A percentile compares a stretch with the other conserved stretches of the same genome.
Conservation (phyloP, 495 filamentous ascomycete genomes). For the Penicillium odoratum region DNA sequence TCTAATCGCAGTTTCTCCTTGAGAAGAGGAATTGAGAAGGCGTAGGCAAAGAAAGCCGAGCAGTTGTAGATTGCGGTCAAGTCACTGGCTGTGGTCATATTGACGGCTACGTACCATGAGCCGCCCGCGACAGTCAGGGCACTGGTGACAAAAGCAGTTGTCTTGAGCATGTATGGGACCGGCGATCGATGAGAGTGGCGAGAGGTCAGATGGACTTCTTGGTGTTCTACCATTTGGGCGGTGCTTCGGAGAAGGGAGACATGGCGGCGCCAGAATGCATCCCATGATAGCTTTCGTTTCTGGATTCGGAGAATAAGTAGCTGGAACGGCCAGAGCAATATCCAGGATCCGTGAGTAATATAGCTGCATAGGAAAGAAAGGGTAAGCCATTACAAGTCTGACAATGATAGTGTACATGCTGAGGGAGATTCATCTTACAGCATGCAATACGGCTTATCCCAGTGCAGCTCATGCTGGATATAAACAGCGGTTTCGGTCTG, state of each 20-base stretch:
- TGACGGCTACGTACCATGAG: conserved; percentile 95
- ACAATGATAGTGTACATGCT: not conserved
- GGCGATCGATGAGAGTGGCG: conserved; percentile 55
- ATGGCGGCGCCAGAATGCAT: conserved; percentile 85
- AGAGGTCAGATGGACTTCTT: conserved; percentile 57
- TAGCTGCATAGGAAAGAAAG: conserved; percentile 52
- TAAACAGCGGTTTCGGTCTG: conserved; percentile 96
- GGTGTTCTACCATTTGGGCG: conserved; percentile 80
- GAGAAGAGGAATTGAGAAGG: conserved; percentile 85
- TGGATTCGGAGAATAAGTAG: conserved; percentile 75
- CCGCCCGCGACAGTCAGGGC: conserved; percentile 86
- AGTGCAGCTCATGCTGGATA: conserved; percentile 82
- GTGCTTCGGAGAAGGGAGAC: conserved; percentile 71
- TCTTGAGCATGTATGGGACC: conserved; percentile 70
- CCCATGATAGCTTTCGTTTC: conserved; percentile 72
- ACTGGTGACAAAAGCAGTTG: conserved; percentile 77
- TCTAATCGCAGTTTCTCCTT: conserved; percentile 76
- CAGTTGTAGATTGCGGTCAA: conserved; percentile 99
- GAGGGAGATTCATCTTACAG: conserved; percentile 57
- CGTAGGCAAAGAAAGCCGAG: conserved; percentile 97
- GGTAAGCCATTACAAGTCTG: conserved; percentile 19
- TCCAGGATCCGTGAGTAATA: conserved; percentile 92
- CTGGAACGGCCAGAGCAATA: conserved; percentile 81
- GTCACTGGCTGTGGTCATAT: conserved; percentile 86
- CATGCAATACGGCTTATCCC: conserved; percentile 98